Evolutionary conservation across 805 yeast species (phyloP).

Genomic region (Metschnikowia bowlesiae): DNA sequence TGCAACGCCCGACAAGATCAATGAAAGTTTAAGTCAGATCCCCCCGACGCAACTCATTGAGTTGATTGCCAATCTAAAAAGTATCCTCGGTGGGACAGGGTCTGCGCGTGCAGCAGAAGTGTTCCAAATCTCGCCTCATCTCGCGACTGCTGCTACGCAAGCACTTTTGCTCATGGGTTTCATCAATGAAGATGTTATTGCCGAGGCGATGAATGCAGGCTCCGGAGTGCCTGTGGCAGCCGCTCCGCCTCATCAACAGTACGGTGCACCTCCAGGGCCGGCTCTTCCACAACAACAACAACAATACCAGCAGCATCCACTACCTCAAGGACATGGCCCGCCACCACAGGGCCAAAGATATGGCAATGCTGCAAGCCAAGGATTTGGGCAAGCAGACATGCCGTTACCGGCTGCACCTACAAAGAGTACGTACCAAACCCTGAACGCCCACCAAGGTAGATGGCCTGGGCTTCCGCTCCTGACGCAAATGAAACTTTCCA

Average conservation of each 20-base stretch:
- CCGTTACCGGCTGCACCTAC: background rate
- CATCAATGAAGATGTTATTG: constrained; percentile 64
- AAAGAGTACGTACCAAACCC: background rate
- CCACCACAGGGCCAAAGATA: constrained; percentile 2
- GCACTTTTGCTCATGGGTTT: constrained; percentile 74
- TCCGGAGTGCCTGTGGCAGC: constrained; percentile 17
- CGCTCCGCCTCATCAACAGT: constrained; percentile 9
- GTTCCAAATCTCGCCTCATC: constrained; percentile 48
- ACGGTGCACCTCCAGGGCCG: constrained; percentile 4
- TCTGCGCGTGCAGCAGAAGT: constrained; percentile 50
- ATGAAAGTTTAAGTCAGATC: constrained; percentile 55
- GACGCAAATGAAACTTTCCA: constrained; percentile 47
- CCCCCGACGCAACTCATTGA: constrained; percentile 72
- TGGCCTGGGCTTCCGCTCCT: constrained; percentile 48
- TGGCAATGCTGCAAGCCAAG: background rate
- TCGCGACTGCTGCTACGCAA: constrained; percentile 68
- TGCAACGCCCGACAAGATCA: constrained; percentile 52
- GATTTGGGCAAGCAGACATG: constrained; percentile 3
- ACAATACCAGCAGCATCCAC: background rate
- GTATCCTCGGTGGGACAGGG: constrained; percentile 48
- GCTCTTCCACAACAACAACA: background rate
- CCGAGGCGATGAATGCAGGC: constrained; percentile 43
- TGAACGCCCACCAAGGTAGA: constrained; percentile 14
- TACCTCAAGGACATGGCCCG: background rate
- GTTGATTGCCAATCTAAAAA: constrained; percentile 61